Base-by-base conservation (phyloP, 2,329 filamentous ascomycete species). In the Dothideomycetes sp. region DNA sequence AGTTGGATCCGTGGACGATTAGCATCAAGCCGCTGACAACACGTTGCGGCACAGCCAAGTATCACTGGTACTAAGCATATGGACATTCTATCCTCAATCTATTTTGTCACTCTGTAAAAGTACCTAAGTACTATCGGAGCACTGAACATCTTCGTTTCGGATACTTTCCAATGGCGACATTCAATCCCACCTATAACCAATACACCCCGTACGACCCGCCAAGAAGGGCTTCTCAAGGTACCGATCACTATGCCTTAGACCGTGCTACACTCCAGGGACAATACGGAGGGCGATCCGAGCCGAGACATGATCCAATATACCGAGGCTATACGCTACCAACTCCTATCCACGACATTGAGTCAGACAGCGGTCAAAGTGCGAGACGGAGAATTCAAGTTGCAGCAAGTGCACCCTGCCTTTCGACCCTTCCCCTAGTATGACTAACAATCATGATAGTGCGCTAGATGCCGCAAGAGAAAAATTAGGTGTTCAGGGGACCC, bases 401-500 rank as follows among this genome's bases (percentile, higher is more conserved):
- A 16, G 70, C 73, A 60, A 47, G 52, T 49, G 8, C 18, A n/a
- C 40, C 34, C 29, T n/a, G 33, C 24, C 15, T 31, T 9, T 15
- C 18, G 8, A 31, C 4, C 15, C n/a, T 17, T 16, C 15, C 16
- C 19, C n/a, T 22, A 40, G 14, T 14, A 27, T 43, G 52, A 40
- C 18, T 15, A 40, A 7, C 43, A 40, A 22, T 37, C n/a, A 22
- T 15, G 33, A 4, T 48, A 95, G 89, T 96, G 89, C 59, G 77
- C 78, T 27, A 78, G 89, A 49, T 96, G 89, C 62, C 78, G 89
- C 45, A 88, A 89, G 64, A 77, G 89, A 43, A 96, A 96, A 69
- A 96, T 96, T 52, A 81, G 85, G 50, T 96, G 89, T 65, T 94
- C 84, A 53, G 89, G 89, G 32, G 86, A 94, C 56, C 69, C 73